Evolutionary conservation across 2,329 filamentous ascomycete species (phyloP), one percentile per base, ranked within the genome.

Genomic region (Aspergillus calidoustus): DNA sequence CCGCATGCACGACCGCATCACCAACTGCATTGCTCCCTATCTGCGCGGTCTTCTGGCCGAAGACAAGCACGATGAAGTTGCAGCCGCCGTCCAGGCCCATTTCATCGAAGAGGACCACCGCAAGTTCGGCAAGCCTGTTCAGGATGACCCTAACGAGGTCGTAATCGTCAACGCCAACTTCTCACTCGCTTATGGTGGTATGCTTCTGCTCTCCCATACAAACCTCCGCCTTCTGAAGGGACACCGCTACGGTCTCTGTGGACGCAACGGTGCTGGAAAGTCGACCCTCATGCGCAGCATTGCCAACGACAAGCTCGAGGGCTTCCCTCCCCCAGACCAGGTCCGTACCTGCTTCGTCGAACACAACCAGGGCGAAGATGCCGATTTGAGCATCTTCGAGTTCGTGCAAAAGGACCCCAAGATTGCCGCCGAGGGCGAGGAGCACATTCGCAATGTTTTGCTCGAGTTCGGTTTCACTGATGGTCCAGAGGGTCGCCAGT

Each of bases 251-350:
- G 95, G 95, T 77, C 91, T 99, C 19, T 97, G 94, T 73, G 95
- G 95, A 72, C 91, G 94, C 71, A 99, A 99, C 77, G 95, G 95
- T 82, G 93, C 93, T 60, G 95, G 95, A 74, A 99, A 99, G 82
- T 98, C 95, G n/a, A 99, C 95, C 1, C 86, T 99, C 61, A 98
- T 99, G 95, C 91, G 92, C 76, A 93, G 91, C 76, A 99, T 99
- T 72, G 91, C 95, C 54, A 90, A 90, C 62, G 94, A 93, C 74
- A 99, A 99, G 84, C 86, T 99, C 3, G 95, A 99, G 79, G 95
- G 95, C 8, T 99, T 99, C 82, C 95, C 95, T 43, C 84, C 92
- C 17, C 93, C 95, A 76, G 93, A 97, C 67, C 90, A 93, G 62
- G 88, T 99, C 71, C 91, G 92, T 71, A 98, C 94, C 11, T 98